These are phyloP conservation scores for Amphirosellinia nigrospora DNA, from an alignment of 495 filamentous ascomycete genomes.

Conservation along the genomic window DNA sequence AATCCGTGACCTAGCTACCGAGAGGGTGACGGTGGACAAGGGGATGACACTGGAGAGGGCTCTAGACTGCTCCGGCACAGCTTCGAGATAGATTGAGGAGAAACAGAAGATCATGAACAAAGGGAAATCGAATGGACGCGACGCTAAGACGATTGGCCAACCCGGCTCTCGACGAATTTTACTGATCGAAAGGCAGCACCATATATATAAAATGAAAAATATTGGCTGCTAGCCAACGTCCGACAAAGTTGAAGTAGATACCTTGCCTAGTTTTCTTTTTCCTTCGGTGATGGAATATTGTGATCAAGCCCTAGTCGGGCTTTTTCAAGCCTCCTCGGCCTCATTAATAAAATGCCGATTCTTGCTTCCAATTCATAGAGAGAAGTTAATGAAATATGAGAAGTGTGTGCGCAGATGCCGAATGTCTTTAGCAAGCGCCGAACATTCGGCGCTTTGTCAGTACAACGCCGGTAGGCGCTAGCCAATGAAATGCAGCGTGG, in stretches of 20 bases:
- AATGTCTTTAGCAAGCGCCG: background rate
- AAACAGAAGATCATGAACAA: background rate
- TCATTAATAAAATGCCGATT: background rate
- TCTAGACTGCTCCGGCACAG: background rate
- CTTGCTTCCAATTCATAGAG: no score
- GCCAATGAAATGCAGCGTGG: background rate
- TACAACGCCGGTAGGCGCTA: background rate
- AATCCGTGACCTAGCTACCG: background rate
- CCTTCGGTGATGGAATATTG: background rate
- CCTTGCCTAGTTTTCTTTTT: no score
- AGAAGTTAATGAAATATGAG: background rate
- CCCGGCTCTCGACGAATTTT: no score
- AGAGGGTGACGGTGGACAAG: background rate
- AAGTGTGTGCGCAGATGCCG: background rate
- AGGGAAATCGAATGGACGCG: background rate
- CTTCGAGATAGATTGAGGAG: background rate
- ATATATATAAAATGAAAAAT: no score
- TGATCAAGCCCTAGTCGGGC: background rate
- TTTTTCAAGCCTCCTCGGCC: background rate
- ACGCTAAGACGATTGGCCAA: no score
- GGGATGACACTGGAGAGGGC: background rate
- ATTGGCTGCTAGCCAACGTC: conserved; percentile 1
- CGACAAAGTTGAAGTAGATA: background rate
- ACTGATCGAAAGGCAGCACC: no score
- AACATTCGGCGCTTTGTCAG: background rate